phyloP scores from a whole-genome alignment of 805 yeast genomes.

The Suhomyces prunicola region DNA sequence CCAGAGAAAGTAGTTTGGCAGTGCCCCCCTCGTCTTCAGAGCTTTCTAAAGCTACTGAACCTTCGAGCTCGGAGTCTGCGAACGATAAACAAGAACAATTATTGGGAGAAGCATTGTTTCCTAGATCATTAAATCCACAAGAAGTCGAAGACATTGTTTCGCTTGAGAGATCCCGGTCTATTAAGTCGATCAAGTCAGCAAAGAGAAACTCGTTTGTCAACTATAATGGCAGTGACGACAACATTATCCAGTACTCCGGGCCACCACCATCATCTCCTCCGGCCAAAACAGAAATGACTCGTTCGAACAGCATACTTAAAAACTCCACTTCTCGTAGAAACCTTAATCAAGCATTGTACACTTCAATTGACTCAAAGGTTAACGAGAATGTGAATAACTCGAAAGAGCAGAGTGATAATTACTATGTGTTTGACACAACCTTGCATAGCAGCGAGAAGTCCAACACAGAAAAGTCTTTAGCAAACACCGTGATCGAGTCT shows the following conservation, averaged over 20 bases:
- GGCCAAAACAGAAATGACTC: slow-evolving; percentile 17
- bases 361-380: slow-evolving; percentile 2
- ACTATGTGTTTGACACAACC: neutral
- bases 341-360: slow-evolving; percentile 12
- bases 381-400: neutral
- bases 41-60: neutral
- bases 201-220: slow-evolving; percentile 37
- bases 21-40: neutral
- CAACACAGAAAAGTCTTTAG: neutral
- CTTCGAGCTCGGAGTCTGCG: neutral
- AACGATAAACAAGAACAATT: slow-evolving; percentile 13
- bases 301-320: slow-evolving; percentile 41
- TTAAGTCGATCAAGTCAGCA: slow-evolving; percentile 48
- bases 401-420: neutral
- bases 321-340: slow-evolving; percentile 25
- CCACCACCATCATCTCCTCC: slow-evolving; percentile 14
- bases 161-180: slow-evolving; percentile 61
- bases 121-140: slow-evolving; percentile 59
- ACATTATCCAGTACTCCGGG: slow-evolving; percentile 27
- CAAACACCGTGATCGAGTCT: neutral
- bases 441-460: neutral
- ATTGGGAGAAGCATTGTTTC: slow-evolving; percentile 59
- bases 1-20: neutral
- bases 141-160: slow-evolving; percentile 76
- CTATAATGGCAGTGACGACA: slow-evolving; percentile 41